These are phyloP conservation scores for Desmodesmus armatus DNA, from an alignment of 139 green algal genomes.

Conservation along the genomic window DNA sequence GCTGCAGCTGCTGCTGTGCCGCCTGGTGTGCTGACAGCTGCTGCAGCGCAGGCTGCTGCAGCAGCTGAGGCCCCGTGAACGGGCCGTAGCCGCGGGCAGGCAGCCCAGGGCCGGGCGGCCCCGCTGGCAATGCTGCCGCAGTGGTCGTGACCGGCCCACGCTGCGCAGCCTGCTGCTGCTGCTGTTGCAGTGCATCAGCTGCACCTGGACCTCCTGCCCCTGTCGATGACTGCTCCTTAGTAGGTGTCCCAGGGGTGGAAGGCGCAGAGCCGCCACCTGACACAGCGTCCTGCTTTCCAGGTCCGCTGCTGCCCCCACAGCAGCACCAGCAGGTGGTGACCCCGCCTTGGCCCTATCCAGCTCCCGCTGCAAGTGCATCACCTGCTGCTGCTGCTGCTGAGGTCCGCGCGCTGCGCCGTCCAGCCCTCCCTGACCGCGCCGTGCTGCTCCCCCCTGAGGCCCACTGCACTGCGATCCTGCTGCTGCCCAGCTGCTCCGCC, in stretches of 20 bases:
- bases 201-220: neutral
- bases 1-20: neutral
- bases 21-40: neutral
- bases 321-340: neutral
- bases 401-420: neutral
- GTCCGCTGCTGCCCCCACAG: neutral
- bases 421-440: neutral
- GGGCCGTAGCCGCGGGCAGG: too few species aligned
- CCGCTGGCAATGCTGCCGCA: neutral
- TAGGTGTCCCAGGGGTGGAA: neutral
- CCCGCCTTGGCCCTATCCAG: neutral
- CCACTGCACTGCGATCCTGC: neutral
- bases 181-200: constrained; percentile 22
- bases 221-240: neutral
- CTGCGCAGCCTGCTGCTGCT: neutral
- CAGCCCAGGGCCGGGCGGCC: too few species aligned
- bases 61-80: neutral
- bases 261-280: neutral
- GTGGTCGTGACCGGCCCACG: too few species aligned
- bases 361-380: neutral
- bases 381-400: constrained; percentile 16
- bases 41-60: neutral
- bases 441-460: neutral
- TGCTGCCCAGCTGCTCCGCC: neutral
- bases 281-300: neutral